These are phyloP conservation scores for Pseudocercospora eumusae DNA, from an alignment of 2,329 filamentous ascomycete species.

Conservation along the genomic window DNA sequence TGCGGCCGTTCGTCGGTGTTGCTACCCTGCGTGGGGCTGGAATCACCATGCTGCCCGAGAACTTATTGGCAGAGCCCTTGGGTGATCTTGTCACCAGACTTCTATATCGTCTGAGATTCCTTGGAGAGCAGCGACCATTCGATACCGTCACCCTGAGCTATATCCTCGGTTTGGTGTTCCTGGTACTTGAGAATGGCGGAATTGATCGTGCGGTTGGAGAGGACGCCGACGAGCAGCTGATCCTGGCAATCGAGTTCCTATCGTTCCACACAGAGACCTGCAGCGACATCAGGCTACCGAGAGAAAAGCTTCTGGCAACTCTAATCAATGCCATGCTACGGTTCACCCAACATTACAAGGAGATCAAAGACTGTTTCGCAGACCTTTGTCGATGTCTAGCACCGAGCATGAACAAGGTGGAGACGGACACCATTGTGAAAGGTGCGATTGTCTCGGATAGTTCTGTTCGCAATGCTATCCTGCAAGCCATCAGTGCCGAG, in stretches of 20 bases:
- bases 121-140: conserved; percentile 90
- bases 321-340: conserved; percentile 81
- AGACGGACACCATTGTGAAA: conserved; percentile 73
- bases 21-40: conserved; percentile 80
- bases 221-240: conserved; percentile 83
- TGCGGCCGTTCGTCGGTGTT: conserved; percentile 81
- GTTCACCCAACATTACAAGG: conserved; percentile 91
- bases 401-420: conserved; percentile 71
- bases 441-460: conserved; percentile 78
- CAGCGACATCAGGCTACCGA: conserved; percentile 72
- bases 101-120: conserved; percentile 84
- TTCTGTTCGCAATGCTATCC: conserved; percentile 76
- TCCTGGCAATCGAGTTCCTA: conserved; percentile 84
- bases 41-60: conserved; percentile 69
- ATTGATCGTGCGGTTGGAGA: conserved; percentile 68
- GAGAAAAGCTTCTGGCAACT: conserved; percentile 68
- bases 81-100: conserved; percentile 80
- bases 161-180: conserved; percentile 76
- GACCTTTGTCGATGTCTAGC: conserved; percentile 84
- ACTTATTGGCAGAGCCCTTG: conserved; percentile 76
- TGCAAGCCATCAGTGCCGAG: conserved; percentile 88
- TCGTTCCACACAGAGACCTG: conserved; percentile 84
- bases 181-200: conserved; percentile 76
- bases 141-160: conserved; percentile 87
- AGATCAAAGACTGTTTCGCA: conserved; percentile 87